Conservation (phyloP, 1,139 yeast species). For the Debaryomyces subglobosus region DNA sequence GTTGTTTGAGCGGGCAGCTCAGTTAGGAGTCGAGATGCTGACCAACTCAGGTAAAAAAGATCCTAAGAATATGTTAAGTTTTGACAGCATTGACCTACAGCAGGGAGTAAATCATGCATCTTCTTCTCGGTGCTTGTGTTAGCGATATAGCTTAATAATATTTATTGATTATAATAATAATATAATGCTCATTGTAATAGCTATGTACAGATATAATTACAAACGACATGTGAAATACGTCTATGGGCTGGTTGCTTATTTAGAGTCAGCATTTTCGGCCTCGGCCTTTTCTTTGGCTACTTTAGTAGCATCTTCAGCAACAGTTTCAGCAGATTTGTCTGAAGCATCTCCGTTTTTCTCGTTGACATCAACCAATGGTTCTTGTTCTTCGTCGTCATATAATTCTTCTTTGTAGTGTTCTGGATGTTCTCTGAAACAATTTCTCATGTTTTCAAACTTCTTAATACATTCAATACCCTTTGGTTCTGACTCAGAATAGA, state of each 20-base stretch:
- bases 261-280: not conserved
- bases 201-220: slow-evolving; percentile 9
- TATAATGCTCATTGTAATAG: not conserved
- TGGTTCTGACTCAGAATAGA: slow-evolving; percentile 93
- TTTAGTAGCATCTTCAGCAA: slow-evolving; percentile 6
- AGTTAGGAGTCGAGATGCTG: slow-evolving; percentile 35
- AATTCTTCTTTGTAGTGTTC: slow-evolving; percentile 93
- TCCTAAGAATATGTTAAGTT: slow-evolving; percentile 32
- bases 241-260: not conserved
- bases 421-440: slow-evolving; percentile 91
- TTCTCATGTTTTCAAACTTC: slow-evolving; percentile 90
- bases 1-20: slow-evolving; percentile 48
- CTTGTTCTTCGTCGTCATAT: slow-evolving; percentile 65
- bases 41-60: slow-evolving; percentile 17
- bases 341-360: slow-evolving; percentile 14
- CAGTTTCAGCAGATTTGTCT: slow-evolving; percentile 16
- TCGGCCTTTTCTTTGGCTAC: slow-evolving; percentile 3
- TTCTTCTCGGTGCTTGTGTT: slow-evolving; percentile 28
- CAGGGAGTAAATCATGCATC: slow-evolving; percentile 12
- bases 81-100: slow-evolving; percentile 43
- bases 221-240: not conserved
- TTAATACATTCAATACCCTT: slow-evolving; percentile 97
- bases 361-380: slow-evolving; percentile 13
- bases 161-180: not conserved
- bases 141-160: slow-evolving; percentile 6